Evolutionary conservation across 768 basidiomycete genomes (phyloP).

Genomic region (Rhizopogon sp.): DNA sequence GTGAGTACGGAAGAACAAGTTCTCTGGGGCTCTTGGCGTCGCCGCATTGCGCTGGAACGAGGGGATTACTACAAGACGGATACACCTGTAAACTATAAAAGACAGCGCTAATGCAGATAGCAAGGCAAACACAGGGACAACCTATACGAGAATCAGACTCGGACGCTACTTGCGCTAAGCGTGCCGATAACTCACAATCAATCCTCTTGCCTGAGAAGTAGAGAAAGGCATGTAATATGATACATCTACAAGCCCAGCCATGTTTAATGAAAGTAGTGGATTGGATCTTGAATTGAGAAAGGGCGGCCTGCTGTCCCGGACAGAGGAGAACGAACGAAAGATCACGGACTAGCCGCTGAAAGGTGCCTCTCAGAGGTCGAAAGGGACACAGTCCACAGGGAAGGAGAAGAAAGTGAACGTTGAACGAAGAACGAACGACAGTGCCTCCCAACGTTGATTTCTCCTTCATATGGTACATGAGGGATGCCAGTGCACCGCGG

Average conservation of each 20-base stretch:
- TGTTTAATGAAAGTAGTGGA: conserved; percentile 5
- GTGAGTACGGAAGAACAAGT: conserved; percentile 66
- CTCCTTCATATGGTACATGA: conserved; percentile 2
- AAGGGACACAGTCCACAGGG: conserved; percentile 29
- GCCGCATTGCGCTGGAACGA: conserved; percentile 22
- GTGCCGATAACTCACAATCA: conserved; percentile 14
- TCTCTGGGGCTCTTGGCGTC: conserved; percentile 34
- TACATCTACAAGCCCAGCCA: not conserved
- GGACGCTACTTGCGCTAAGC: not conserved
- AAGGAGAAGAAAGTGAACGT: conserved; percentile 11
- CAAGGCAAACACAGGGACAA: conserved; percentile 48
- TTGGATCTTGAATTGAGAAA: not conserved
- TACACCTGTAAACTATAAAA: conserved; percentile 42
- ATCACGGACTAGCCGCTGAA: conserved; percentile 20
- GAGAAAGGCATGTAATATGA: conserved; percentile 8
- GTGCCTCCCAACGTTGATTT: not conserved
- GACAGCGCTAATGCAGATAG: conserved; percentile 49
- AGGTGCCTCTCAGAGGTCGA: conserved; percentile 24
- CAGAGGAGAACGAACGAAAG: conserved; percentile 7
- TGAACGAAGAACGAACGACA: conserved; percentile 16
- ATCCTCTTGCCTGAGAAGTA: conserved; percentile 8
- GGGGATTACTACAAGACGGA: conserved; percentile 40
- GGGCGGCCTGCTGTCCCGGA: conserved; percentile 9
- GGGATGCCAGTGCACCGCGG: not conserved
- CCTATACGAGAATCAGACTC: conserved; percentile 10